Base-by-base conservation (phyloP, 2,329 filamentous ascomycete species). In the Calonectria leucothoes region DNA sequence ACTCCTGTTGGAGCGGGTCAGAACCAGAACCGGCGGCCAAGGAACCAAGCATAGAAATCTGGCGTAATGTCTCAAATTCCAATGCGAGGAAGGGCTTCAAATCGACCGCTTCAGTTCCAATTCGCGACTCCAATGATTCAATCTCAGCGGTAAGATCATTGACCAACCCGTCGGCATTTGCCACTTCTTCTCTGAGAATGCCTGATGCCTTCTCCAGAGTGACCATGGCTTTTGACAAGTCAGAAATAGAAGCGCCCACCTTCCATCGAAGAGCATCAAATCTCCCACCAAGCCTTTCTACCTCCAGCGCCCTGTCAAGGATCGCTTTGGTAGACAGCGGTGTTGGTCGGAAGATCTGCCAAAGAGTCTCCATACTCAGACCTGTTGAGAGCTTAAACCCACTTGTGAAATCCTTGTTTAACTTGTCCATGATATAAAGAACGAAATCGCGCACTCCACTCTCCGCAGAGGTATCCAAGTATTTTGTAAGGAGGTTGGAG, bases 361-460 rank as follows among this genome's bases (percentile, higher is more conserved):
- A 98, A 6, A 98, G 88, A 11, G 86, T 83, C 81, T 97, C 94
- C 94, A 97, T 97, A 76, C 91, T 93, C 15, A 95, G 86, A 0
- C 95, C 95, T 2, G 93, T 95, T 0, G 88, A 92, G 17, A 97
- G 85, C 69, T 92, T 91, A 85, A 95, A 96, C 2, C 91, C 92
- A 20, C 91, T 89, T 29, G 90, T 88, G 80, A 98, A 96, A 64
- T 88, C 88, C 48, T 85, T 85, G 52, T 88, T 84, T 2, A 93
- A 79, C 7, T 83, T 86, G 0, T 83, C 79, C 1, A 87, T 77
- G 42, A 91, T 80, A 12, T 81, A 75, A 1, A 80, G 78, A 5
- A 87, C 79, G n/a, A 91, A 84, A 2, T 85, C 80, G 3, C 78
- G 81, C 39, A 83, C 81, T 2, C 71, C 70, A 11, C 83, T 77